Percentiles rank a stretch among this genome's conserved stretches.
These are phyloP conservation scores for Hanseniaspora nectarophila DNA, from an alignment of 805 yeast genomes.

Conservation along the genomic window DNA sequence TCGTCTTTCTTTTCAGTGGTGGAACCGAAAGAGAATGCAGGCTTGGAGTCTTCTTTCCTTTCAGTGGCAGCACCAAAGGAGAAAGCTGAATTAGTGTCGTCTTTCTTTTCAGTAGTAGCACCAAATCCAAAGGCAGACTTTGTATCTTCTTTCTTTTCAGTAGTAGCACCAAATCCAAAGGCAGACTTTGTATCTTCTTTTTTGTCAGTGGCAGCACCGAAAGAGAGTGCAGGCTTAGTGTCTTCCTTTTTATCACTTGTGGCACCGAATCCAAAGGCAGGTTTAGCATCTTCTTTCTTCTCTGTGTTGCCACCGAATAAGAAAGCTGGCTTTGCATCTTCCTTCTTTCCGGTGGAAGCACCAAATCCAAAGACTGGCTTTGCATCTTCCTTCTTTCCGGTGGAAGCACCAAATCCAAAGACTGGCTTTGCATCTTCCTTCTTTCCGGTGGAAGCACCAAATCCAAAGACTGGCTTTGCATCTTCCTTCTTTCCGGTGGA, in stretches of 20 bases:
- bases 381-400: not conserved
- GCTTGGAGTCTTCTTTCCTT: not conserved
- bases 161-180: not conserved
- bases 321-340: not conserved
- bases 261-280: not conserved
- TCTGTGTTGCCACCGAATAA: not conserved
- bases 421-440: constrained; percentile 11
- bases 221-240: not conserved
- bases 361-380: constrained; percentile 18
- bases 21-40: constrained; percentile 14
- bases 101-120: not conserved
- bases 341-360: not conserved
- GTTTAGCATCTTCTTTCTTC: not conserved
- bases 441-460: not conserved
- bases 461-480: not conserved
- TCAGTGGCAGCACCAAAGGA: constrained; percentile 15
- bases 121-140: constrained; percentile 6
- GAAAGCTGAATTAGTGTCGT: constrained; percentile 15
- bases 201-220: not conserved
- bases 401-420: constrained; percentile 6
- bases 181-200: not conserved
- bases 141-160: not conserved
- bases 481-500: not conserved
- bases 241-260: not conserved
- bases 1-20: not conserved